A percentile compares a stretch with the other conserved stretches of the same genome.
Evolutionary conservation across 2,329 filamentous ascomycete genomes (phyloP).

Genomic region (Celoporthe dispersa): DNA sequence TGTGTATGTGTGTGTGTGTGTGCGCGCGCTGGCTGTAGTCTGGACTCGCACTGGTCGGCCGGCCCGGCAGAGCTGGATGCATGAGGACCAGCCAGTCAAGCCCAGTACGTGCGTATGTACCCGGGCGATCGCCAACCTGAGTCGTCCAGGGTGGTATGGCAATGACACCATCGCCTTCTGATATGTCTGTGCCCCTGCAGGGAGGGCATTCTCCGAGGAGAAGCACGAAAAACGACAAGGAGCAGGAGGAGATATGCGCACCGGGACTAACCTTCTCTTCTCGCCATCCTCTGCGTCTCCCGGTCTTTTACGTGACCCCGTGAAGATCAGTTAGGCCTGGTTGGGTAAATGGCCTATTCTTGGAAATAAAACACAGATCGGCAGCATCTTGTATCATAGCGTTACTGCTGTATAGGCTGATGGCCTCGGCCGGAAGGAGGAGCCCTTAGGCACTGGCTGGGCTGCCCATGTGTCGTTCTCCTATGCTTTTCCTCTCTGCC

Average conservation of each 20-base stretch:
- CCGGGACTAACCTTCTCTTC: neutral
- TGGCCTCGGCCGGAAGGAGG: neutral
- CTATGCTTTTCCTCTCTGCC: neutral
- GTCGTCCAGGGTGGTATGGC: neutral
- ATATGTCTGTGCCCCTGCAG: neutral
- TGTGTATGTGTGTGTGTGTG: neutral
- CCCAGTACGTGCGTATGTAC: neutral
- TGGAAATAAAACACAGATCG: constrained; percentile 23
- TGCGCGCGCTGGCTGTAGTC: neutral
- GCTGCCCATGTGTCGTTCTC: neutral
- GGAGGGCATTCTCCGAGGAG: neutral
- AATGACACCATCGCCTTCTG: neutral
- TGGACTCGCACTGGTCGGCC: neutral
- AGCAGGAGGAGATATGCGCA: neutral
- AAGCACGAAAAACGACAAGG: neutral
- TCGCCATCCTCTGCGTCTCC: constrained; percentile 8
- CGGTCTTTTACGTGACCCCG: constrained; percentile 9
- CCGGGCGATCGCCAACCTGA: neutral
- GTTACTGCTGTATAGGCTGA: neutral
- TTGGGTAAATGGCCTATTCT: constrained; percentile 16
- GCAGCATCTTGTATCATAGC: neutral
- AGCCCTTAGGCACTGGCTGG: neutral
- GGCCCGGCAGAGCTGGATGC: neutral
- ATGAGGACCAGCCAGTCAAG: too few relatives aligned
- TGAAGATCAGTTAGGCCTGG: constrained; percentile 20